Percentiles rank a stretch among this genome's conserved stretches.
Evolutionary conservation across 2,329 filamentous ascomycete species (phyloP).

Genomic region (Exophiala dermatitidis): DNA sequence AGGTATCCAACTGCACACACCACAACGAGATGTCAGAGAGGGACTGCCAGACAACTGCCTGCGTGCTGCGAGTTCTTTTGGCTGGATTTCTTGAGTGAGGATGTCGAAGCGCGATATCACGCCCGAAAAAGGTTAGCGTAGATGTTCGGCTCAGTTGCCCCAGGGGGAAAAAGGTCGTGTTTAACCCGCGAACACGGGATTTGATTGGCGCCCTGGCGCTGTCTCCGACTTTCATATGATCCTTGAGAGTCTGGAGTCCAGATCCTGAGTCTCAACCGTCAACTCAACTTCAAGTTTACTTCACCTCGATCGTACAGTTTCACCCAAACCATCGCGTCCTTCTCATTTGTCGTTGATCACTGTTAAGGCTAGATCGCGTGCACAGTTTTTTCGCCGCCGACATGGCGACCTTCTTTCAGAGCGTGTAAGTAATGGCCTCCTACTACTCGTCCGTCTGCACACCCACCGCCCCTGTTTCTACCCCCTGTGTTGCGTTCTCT

Average conservation of each 20-base stretch:
- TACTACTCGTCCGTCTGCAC: not conserved
- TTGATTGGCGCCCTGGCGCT: not conserved
- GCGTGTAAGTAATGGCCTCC: constrained; percentile 35
- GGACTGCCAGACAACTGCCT: no score
- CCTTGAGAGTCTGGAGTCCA: not conserved
- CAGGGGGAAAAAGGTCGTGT: not conserved
- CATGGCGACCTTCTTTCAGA: constrained; percentile 46
- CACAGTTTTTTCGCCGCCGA: constrained; percentile 14
- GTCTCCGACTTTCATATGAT: not conserved
- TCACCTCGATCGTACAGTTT: not conserved
- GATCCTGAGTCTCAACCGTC: not conserved
- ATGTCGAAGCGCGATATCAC: not conserved
- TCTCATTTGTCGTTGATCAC: not conserved
- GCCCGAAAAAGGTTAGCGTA: constrained; percentile 7
- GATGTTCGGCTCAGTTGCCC: constrained; percentile 9
- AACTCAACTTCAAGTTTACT: no score
- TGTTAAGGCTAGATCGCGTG: not conserved
- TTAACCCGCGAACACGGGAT: not conserved
- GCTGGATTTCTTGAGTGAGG: not conserved
- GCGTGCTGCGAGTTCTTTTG: no score
- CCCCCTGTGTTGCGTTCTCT: no score
- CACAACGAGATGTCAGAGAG: no score
- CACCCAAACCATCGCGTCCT: not conserved
- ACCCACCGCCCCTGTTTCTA: not conserved
- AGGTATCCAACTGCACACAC: not conserved